phyloP scores from a whole-genome alignment of 192 early-diverging fungal genomes.

The Haplosporangium gracile region DNA sequence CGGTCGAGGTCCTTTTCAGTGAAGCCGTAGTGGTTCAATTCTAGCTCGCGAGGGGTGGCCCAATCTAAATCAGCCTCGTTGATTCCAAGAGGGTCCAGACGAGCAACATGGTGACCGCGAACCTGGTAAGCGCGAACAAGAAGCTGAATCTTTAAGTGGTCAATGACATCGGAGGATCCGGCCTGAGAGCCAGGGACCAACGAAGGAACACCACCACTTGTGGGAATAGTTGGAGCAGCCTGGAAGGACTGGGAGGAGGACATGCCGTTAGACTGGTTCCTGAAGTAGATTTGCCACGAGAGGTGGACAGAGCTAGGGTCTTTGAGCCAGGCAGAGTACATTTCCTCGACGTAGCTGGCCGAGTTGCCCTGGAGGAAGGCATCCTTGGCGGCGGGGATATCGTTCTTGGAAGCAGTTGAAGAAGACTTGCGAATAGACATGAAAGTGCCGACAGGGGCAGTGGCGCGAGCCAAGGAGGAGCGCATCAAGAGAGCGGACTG shows the following conservation, averaged over 20 bases:
- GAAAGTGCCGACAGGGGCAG: conserved; percentile 28
- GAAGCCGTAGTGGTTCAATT: conserved; percentile 93
- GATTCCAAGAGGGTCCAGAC: conserved; percentile 95
- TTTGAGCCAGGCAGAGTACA: conserved; percentile 93
- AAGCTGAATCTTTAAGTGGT: conserved; percentile 99
- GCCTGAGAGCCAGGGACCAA: conserved; percentile 65
- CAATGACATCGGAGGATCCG: conserved; percentile 78
- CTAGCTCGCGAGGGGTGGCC: conserved; percentile 83
- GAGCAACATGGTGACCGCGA: conserved; percentile 96
- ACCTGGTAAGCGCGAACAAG: conserved; percentile 96
- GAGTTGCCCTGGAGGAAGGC: conserved; percentile 90
- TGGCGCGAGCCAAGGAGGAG: conserved; percentile 32
- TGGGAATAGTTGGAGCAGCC: conserved; percentile 84
- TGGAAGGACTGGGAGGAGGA: conserved; percentile 80
- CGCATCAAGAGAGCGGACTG: conserved; percentile 36
- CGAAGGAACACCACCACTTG: conserved; percentile 70
- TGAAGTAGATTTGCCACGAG: conserved; percentile 98
- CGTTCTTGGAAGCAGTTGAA: conserved; percentile 33
- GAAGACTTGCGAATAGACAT: conserved; percentile 46
- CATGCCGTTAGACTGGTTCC: conserved; percentile 77
- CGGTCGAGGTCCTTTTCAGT: conserved; percentile 92
- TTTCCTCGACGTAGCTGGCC: conserved; percentile 92
- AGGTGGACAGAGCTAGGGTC: conserved; percentile 94
- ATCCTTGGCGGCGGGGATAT: conserved; percentile 73
- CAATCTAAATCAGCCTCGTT: conserved; percentile 66